A percentile compares a stretch with the other conserved stretches of the same genome.
Evolutionary conservation across 73 alveolate species (phyloP).

Genomic region (Urostyla sp.): DNA sequence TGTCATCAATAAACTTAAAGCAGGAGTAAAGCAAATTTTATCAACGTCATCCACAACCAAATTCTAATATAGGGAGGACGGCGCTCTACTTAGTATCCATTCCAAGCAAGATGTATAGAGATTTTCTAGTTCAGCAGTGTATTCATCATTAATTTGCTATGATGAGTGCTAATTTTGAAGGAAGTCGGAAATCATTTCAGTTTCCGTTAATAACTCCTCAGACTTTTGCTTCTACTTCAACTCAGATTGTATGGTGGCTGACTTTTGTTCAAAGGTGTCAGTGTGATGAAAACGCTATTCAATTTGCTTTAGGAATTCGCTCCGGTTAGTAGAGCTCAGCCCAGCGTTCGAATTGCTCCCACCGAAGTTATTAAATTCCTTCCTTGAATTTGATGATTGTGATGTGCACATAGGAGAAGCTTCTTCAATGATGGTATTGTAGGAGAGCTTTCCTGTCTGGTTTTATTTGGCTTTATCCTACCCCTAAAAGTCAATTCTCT

Average conservation of each 20-base stretch:
- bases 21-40: constrained; percentile 55
- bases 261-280: no score
- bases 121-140: constrained; percentile 50
- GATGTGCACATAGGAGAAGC: constrained; percentile 59
- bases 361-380: constrained; percentile 16
- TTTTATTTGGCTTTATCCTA: constrained; percentile 20
- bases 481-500: constrained; percentile 60
- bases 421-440: constrained; percentile 62
- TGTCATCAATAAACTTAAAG: constrained; percentile 44
- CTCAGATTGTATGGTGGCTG: no score
- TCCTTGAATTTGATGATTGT: constrained; percentile 30
- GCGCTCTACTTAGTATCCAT: constrained; percentile 73
- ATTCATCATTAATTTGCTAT: constrained; percentile 25
- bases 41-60: constrained; percentile 70
- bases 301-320: no score
- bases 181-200: no score
- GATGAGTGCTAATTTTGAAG: no score
- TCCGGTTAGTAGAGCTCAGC: no score
- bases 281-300: no score
- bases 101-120: constrained; percentile 60
- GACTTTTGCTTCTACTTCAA: no score
- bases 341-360: background rate
- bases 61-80: constrained; percentile 48
- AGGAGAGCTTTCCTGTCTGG: constrained; percentile 10
- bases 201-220: no score